These are phyloP conservation scores for Orbilia brochopaga DNA, from an alignment of 2,329 filamentous ascomycete genomes.

Conservation along the genomic window DNA sequence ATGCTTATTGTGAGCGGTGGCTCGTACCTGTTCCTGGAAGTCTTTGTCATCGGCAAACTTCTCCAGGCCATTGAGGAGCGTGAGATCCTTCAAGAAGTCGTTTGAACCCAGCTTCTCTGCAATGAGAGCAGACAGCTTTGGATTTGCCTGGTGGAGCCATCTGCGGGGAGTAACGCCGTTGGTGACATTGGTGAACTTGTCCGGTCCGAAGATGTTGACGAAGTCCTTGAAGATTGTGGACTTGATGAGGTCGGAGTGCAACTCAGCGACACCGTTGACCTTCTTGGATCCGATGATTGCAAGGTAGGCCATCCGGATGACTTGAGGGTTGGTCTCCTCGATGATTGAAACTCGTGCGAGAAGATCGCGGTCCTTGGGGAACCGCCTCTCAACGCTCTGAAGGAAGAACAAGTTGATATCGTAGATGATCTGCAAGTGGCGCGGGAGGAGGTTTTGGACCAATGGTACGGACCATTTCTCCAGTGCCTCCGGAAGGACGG, in stretches of 20 bases:
- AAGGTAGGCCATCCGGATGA: slow-evolving; percentile 95
- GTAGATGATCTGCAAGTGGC: slow-evolving; percentile 96
- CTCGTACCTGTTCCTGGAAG: slow-evolving; percentile 75
- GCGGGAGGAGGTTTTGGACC: slow-evolving; percentile 87
- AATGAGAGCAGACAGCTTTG: slow-evolving; percentile 87
- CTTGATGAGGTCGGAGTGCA: slow-evolving; percentile 97
- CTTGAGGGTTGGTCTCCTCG: slow-evolving; percentile 94
- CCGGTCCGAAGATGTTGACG: slow-evolving; percentile 88
- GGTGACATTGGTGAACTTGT: slow-evolving; percentile 98
- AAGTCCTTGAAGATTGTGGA: slow-evolving; percentile 99
- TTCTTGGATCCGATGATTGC: slow-evolving; percentile 98
- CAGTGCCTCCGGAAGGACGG: slow-evolving; percentile 90
- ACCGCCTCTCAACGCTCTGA: slow-evolving; percentile 84
- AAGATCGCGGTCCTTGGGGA: slow-evolving; percentile 87
- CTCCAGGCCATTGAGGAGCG: slow-evolving; percentile 83
- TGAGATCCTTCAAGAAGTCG: slow-evolving; percentile 88
- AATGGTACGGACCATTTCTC: slow-evolving; percentile 98
- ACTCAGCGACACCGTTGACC: slow-evolving; percentile 96
- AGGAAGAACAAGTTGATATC: slow-evolving; percentile 97
- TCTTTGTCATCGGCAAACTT: slow-evolving; percentile 80
- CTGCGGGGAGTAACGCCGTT: slow-evolving; percentile 95
- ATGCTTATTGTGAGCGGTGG: background rate
- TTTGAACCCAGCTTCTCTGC: slow-evolving; percentile 83
- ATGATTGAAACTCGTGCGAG: slow-evolving; percentile 91
- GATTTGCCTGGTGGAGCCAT: slow-evolving; percentile 98